Evolutionary conservation across 164 flowering plant species (phyloP), one percentile per base, ranked within the genome.

Genomic region (Amborella trichopoda): DNA sequence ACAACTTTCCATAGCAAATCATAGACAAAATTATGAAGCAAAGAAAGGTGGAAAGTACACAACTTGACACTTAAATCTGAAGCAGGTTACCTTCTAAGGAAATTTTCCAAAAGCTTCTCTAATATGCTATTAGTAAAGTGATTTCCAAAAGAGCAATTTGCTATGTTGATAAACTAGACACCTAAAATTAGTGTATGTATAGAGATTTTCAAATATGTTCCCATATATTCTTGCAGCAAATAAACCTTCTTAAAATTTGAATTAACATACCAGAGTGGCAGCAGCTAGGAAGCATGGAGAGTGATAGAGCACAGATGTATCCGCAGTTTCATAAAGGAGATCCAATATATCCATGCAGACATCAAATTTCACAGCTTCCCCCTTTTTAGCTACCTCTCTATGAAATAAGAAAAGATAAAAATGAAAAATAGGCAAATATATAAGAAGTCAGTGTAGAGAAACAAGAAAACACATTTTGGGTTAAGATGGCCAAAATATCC

Each of bases 291-390:
- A 56, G 41, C 34, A 34, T 28, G 95, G 82, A 67, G 80, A 62
- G 24, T 50, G 18, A 56, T 54, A 70, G 46, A 74, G 72, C 21
- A 38, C 37, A 12, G 74, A 58, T 23, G 66, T 68, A 49, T 61
- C 78, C 58, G 76, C 89, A 37, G 66, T 62, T 54, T 84, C 94
- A 52, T 81, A 88, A 21, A 84, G 71, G 44, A 84, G 78, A 71
- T 88, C 94, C 94, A 88, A 66, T 38, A 88, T 56, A 50, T 84
- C 83, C 80, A 74, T 68, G 68, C 83, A 76, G 14, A 66, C 76
- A 51, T 73, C 78, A 42, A 76, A 65, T 38, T 62, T 71, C 59
- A 81, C 42, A 48, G 66, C 59, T 24, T 76, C 78, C 46, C 89
- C 97, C 50, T 59, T 67, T 52, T 46, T 72, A n/a, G 94, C 71